Base-by-base conservation (phyloP, 495 filamentous ascomycete genomes). In the Apodospora peruviana region DNA sequence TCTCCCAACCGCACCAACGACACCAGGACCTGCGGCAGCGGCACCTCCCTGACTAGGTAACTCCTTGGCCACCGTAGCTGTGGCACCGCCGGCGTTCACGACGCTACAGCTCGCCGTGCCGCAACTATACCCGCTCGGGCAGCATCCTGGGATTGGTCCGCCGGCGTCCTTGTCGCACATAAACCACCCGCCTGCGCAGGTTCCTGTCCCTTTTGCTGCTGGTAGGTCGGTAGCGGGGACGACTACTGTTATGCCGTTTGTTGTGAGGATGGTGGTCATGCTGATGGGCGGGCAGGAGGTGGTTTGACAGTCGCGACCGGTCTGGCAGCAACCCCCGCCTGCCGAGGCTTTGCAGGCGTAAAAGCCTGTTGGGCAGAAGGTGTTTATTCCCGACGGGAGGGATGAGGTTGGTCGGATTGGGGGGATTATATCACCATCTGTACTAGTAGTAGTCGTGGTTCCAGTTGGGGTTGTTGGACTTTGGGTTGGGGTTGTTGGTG, bases 121-220 rank as follows among this genome's bases (percentile, higher is more conserved):
- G 67, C 90, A 95, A 4, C 50, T 65, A 61, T 81, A 91, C 17
- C 86, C 88, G 19, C 51, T 69, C 3, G 88, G 89, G 73, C 90
- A 96, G 59, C 90, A 96, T 7, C 90, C 90, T 0, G 83, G 77
- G 0, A 70, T 70, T 11, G 71, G 76, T 4, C 78, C 80, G 0
- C 78, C 80, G 0, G 78, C 80, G 47, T 59, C 62, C 0, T 25
- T 43, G 16, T 66, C 66, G 55, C 90, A 96, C 35, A 73, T 76
- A 47, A 80, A 87, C 90, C 90, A 96, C 2, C 90, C 90, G 19
- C 45, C 65, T 0, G 88, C 87, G 53, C 90, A 96, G 21, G 61
- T 69, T 9, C 73, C 67, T 5, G 62, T 63, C 0, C 60, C 64
- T 0, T 64, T 52, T 0, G 17, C 62, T 58, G 24, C 61, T 65